Evolutionary conservation across 257 asterid genomes (phyloP).

Genomic region (Cordia subcordata): DNA sequence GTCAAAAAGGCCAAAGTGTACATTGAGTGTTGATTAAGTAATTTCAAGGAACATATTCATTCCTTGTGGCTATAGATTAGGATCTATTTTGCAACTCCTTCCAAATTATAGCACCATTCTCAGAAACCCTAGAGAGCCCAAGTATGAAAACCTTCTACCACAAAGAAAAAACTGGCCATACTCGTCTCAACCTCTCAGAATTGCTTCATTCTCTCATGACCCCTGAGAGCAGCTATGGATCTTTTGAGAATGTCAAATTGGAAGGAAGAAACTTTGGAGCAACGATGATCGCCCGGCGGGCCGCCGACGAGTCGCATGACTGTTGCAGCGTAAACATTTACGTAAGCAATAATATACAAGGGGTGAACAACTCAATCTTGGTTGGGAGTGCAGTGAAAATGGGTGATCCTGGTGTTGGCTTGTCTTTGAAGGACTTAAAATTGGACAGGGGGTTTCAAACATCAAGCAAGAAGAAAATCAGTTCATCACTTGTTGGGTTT

Average conservation of each 20-base stretch:
- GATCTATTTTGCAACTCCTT: constrained; percentile 14
- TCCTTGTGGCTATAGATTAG: constrained; percentile 40
- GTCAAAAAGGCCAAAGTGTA: not conserved
- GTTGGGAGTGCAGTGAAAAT: constrained; percentile 57
- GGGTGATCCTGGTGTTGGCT: constrained; percentile 62
- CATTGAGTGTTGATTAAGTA: constrained; percentile 51
- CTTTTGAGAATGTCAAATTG: constrained; percentile 24
- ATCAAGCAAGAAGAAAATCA: constrained; percentile 24
- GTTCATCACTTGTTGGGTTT: constrained; percentile 13
- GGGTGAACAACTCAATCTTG: constrained; percentile 68
- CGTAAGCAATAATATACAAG: constrained; percentile 64
- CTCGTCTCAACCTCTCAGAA: not conserved
- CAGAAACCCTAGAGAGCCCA: not conserved
- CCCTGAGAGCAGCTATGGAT: constrained; percentile 6
- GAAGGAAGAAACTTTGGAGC: constrained; percentile 26
- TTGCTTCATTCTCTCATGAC: constrained; percentile 9
- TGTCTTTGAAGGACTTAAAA: constrained; percentile 42
- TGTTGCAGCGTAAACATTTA: constrained; percentile 69
- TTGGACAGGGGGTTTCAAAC: constrained; percentile 47
- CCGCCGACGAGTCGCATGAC: constrained; percentile 13
- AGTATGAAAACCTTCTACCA: constrained; percentile 16
- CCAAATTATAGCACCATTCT: not conserved
- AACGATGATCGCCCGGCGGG: constrained; percentile 2
- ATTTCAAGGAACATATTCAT: constrained; percentile 59
- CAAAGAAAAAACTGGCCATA: constrained; percentile 12